Base-by-base conservation (phyloP, 2,329 filamentous ascomycete genomes). In the Colletotrichum tropicicola region DNA sequence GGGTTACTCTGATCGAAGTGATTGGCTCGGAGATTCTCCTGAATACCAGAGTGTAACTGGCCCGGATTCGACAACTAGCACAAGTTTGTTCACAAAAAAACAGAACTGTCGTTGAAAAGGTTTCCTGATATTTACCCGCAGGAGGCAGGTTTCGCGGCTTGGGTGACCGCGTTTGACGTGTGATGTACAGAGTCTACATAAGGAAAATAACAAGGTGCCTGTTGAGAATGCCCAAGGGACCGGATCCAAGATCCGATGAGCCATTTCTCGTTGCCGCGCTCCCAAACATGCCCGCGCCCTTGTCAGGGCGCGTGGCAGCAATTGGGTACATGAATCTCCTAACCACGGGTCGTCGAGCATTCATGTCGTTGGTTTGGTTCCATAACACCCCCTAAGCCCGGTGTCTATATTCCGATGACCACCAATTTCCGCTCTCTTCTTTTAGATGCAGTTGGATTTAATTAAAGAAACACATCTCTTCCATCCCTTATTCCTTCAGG, bases 141-240 rank as follows among this genome's bases (percentile, higher is more conserved):
- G 62, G 37, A 58, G 62, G 51, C 62, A 51, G 57, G 65, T 49
- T 51, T 45, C 45, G 57, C 62, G 59, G 66, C 57, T 43, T 60
- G 43, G 21, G 23, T 51, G 44, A 43, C 61, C 53, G 65, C 65
- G 56, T 37, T 58, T 49, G 61, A 53, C 48, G 60, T 54, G 49
- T 68, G 67, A 67, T 68, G 67, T 68, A 68, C 67, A 68, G 52
- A 59, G 65, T 68, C 60, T 68, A 68, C 67, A 68, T 65, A 68
- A 67, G 65, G 58, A 67, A 65, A 67, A 49, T 41, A 67, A 66
- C 27, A 65, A 64, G 52, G 59, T 55, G 49, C 23, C 57, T 61
- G 49, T 61, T 49, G 23, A 41, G 44, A 39, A 61, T 45, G 35
- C 27, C 30, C 25, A 32, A 15, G 49, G 37, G 12, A 51, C 57